Base-by-base conservation (phyloP, 192 early-diverging fungal genomes). In the Entomortierella lignicola region DNA sequence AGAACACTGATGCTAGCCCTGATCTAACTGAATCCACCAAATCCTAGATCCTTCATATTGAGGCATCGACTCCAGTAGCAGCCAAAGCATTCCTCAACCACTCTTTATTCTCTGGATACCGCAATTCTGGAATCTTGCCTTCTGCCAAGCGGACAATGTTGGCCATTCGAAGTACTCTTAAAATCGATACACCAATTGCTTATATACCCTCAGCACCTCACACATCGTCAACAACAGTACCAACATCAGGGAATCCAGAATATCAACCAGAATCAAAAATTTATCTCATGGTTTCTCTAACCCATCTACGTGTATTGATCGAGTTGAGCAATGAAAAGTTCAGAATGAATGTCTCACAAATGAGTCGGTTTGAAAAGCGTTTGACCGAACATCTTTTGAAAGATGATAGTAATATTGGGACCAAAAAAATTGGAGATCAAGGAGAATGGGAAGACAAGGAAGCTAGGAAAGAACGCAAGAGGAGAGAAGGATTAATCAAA, bases 131-230 rank as follows among this genome's bases (percentile, higher is more conserved):
- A 23, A 80, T 88, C 43, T 66, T 79, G 18, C 79, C 86, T 17
- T 87, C 85, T 0, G 57, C 66, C 15, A 85, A 82, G 52, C 74
- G 87, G 12, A 83, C 86, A 20, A 87, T 88, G 85, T 70, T 88
- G 6, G 84, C 84, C 17, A 85, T 88, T 25, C 71, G 85, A 6
- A 85, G 80, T 44, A 84, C 87, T 8, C 81, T 82, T 26, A 86
- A 86, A 55, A 60, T 88, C 8, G 87, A 88, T 47, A 67, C 73
- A 3, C 87, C 87, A 12, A 85, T 88, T n/a, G 87, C 84, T n/a
- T 71, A 81, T 52, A 62, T 86, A 31, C 58, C 80, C 55, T 60
- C 67, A n/a, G 20, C 66, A n/a, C 63, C 6, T n/a, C n/a, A n/a
- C n/a, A n/a, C n/a, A n/a, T n/a, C n/a, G n/a, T n/a, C n/a, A n/a